These are phyloP conservation scores for Paradendryphiella salina DNA, from an alignment of 2,329 filamentous ascomycete species.

Conservation along the genomic window DNA sequence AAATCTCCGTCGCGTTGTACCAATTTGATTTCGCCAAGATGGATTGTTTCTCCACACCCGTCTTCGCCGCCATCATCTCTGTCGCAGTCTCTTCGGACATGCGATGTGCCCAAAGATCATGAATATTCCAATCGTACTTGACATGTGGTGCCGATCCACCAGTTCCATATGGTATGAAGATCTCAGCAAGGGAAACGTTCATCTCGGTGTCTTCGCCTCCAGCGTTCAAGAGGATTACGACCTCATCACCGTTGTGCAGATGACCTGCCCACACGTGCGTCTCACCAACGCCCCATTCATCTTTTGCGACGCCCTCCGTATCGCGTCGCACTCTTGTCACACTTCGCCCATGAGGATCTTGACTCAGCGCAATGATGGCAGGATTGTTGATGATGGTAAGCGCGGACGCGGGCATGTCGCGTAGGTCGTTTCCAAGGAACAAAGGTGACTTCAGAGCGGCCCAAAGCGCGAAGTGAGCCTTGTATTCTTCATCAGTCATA, in stretches of 20 bases:
- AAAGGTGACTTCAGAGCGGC: slow-evolving; percentile 49
- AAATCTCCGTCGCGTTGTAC: slow-evolving; percentile 29
- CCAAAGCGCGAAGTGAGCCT: slow-evolving; percentile 49
- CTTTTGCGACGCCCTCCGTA: slow-evolving; percentile 23
- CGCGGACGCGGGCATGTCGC: slow-evolving; percentile 45
- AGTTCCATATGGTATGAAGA: slow-evolving; percentile 30
- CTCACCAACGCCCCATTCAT: slow-evolving; percentile 31
- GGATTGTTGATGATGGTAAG: slow-evolving; percentile 49
- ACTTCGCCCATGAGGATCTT: slow-evolving; percentile 29
- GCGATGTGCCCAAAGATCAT: slow-evolving; percentile 32
- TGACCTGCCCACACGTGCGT: slow-evolving; percentile 32
- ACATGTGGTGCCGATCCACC: slow-evolving; percentile 30
- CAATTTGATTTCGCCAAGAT: slow-evolving; percentile 24
- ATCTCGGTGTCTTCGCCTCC: slow-evolving; percentile 26
- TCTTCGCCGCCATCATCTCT: slow-evolving; percentile 17
- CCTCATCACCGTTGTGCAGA: slow-evolving; percentile 28
- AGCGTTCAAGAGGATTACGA: slow-evolving; percentile 28
- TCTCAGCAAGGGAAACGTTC: slow-evolving; percentile 27
- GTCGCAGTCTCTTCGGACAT: slow-evolving; percentile 23
- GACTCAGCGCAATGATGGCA: slow-evolving; percentile 33
- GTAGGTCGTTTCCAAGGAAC: slow-evolving; percentile 50
- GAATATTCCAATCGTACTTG: slow-evolving; percentile 29
- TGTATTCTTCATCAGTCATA: slow-evolving; percentile 40
- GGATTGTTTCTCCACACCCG: slow-evolving; percentile 11
- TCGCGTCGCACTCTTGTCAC: slow-evolving; percentile 28